Base-by-base conservation (phyloP, 257 asterid species). In the Galeopsis tetrahit region DNA sequence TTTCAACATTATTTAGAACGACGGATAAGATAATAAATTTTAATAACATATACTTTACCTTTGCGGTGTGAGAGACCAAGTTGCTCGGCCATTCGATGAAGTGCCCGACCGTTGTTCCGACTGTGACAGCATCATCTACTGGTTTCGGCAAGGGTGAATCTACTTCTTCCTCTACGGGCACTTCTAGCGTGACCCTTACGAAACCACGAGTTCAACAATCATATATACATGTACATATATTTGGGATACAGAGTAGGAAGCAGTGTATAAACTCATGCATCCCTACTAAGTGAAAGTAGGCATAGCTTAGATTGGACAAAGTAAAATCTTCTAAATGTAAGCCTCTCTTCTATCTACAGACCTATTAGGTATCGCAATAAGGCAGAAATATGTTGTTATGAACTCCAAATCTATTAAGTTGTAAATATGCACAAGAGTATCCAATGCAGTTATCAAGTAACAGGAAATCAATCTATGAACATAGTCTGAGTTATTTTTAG, bases 181-280 rank as follows among this genome's bases (percentile, higher is more conserved):
- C n/a, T n/a, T n/a, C n/a, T n/a, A n/a, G n/a, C n/a, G n/a, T n/a
- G n/a, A n/a, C n/a, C n/a, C n/a, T n/a, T n/a, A n/a, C n/a, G n/a
- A n/a, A n/a, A n/a, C n/a, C n/a, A 71, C n/a, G 43, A 51, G 63
- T 43, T 42, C 60, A 66, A 44, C 17, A n/a, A 48, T 38, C 56
- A 64, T 39, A 40, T 5, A 58, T 40, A 57, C 3, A n/a, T n/a
- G n/a, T n/a, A n/a, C n/a, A 42, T 21, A 8, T 8, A 13, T 6
- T 49, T 43, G 46, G 57, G 34, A 42, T 60, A 17, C 13, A 21
- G 34, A 55, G 14, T 43, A 34, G 11, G 42, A 21, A 48, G 59
- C 10, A 59, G 28, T 14, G 66, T 5, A 49, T 9, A 10, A 40
- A 55, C 34, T 10, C 59, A 9, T 38, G 15, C 49, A 21, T 11